Evolutionary conservation across 495 filamentous ascomycete species (phyloP).

Genomic region (Daldinia concentrica): DNA sequence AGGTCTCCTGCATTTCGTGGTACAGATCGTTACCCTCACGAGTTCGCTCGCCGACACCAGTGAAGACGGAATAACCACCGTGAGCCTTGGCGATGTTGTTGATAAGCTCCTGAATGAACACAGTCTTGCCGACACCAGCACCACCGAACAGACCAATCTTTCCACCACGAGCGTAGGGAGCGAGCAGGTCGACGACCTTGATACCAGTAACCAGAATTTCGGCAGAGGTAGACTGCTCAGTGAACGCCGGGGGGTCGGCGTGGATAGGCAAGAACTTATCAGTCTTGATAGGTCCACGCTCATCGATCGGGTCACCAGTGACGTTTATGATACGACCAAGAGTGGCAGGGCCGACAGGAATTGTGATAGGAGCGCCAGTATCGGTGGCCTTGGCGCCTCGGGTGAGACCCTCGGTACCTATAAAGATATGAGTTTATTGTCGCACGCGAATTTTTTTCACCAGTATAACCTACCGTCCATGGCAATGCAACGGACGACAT

Average conservation of each 20-base stretch:
- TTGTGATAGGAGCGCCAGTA: constrained; percentile 94
- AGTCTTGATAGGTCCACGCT: constrained; percentile 96
- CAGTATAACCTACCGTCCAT: constrained; percentile 88
- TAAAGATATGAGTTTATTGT: constrained; percentile 44
- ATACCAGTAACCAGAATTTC: constrained; percentile 99
- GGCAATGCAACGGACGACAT: constrained; percentile 99
- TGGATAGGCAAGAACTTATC: constrained; percentile 89
- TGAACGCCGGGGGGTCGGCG: constrained; percentile 88
- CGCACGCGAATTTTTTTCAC: constrained; percentile 19
- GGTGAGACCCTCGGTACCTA: constrained; percentile 98
- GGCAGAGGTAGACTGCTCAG: constrained; percentile 92
- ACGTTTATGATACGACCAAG: constrained; percentile 99
- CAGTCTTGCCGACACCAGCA: constrained; percentile 99
- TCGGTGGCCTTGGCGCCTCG: constrained; percentile 86
- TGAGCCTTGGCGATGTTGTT: constrained; percentile 99
- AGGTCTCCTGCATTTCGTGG: constrained; percentile 99
- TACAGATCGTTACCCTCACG: constrained; percentile 99
- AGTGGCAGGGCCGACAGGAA: constrained; percentile 93
- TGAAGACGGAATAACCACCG: constrained; percentile 99
- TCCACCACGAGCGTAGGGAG: constrained; percentile 99
- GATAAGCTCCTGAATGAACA: constrained; percentile 99
- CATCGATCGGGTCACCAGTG: constrained; percentile 99
- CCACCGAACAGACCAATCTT: constrained; percentile 99
- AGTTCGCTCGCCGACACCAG: constrained; percentile 99
- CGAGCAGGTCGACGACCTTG: constrained; percentile 99